These are phyloP conservation scores for Rhamnella rubrinervis DNA, from an alignment of 331 rosid species.

Conservation along the genomic window DNA sequence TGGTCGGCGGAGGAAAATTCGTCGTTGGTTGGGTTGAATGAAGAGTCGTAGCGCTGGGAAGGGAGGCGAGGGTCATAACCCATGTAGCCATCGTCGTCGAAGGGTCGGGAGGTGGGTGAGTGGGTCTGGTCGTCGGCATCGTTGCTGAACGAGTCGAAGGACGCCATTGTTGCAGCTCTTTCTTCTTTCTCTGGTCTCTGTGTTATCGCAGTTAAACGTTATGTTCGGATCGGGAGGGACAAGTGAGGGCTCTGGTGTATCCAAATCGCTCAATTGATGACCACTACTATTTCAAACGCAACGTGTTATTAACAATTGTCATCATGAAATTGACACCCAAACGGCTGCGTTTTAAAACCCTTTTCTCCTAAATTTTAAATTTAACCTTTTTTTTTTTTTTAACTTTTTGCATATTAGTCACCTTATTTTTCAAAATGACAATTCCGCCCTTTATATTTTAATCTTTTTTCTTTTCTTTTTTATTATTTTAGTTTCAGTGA, in stretches of 20 bases:
- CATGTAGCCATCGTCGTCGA: constrained; percentile 40
- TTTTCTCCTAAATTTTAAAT: too few relatives aligned
- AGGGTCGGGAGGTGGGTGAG: constrained; percentile 33
- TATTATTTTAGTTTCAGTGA: too few relatives aligned
- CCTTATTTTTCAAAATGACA: too few relatives aligned
- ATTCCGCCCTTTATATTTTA: too few relatives aligned
- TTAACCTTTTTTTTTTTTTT: too few relatives aligned
- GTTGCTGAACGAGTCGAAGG: constrained; percentile 52
- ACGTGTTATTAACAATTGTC: too few relatives aligned
- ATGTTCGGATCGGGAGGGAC: constrained; percentile 12
- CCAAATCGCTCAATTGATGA: neutral
- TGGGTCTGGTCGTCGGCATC: constrained; percentile 36
- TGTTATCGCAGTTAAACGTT: neutral
- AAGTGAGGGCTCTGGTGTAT: neutral
- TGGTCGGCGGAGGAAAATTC: constrained; percentile 27
- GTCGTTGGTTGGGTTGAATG: constrained; percentile 27
- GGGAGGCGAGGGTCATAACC: constrained; percentile 21
- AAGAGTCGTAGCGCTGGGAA: constrained; percentile 29
- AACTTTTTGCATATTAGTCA: too few relatives aligned
- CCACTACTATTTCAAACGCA: too few relatives aligned
- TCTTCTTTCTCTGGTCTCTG: neutral
- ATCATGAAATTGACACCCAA: too few relatives aligned
- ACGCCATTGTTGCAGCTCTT: constrained; percentile 42
- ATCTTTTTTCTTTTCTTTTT: too few relatives aligned
- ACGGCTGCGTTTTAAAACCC: too few relatives aligned